phyloP scores from a whole-genome alignment of 2,329 filamentous ascomycete genomes.

The Ampelomyces quisqualis region DNA sequence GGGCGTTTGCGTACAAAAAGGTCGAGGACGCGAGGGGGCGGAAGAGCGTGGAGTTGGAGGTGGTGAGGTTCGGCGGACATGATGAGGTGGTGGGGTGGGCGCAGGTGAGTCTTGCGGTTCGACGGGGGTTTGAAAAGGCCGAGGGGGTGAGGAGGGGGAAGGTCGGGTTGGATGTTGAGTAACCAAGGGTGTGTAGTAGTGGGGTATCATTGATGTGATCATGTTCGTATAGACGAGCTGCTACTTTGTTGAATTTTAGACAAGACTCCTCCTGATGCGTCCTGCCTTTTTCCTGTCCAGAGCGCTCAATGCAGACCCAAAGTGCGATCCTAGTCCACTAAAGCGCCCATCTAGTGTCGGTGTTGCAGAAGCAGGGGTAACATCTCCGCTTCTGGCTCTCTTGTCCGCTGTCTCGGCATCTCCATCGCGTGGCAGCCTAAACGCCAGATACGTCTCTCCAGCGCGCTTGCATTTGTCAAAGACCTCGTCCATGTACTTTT shows the following conservation, averaged over 20 bases:
- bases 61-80: conserved; percentile 55
- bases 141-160: conserved; percentile 51
- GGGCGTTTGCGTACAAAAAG: conserved; percentile 40
- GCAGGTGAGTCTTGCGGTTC: conserved; percentile 63
- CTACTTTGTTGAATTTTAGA: conserved; percentile 1
- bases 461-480: conserved; percentile 60
- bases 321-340: conserved; percentile 7
- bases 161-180: conserved; percentile 34
- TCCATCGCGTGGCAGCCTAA: conserved; percentile 53
- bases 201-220: conserved; percentile 21
- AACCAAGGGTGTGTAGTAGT: conserved; percentile 1
- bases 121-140: conserved; percentile 65
- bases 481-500: conserved; percentile 44
- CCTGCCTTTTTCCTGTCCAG: conserved; percentile 28
- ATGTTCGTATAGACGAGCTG: conserved; percentile 2
- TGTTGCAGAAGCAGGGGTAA: conserved; percentile 21
- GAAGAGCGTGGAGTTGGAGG: conserved; percentile 45
- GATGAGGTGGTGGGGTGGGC: conserved; percentile 68
- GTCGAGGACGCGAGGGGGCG: conserved; percentile 31
- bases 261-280: conserved; percentile 30
- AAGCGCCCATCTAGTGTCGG: conserved; percentile 20
- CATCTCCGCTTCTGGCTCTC: conserved; percentile 21
- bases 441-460: conserved; percentile 57
- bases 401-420: conserved; percentile 29
- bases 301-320: conserved; percentile 1